These are phyloP conservation scores for Thielaviopsis cerberus DNA, from an alignment of 2,329 filamentous ascomycete genomes.

Conservation along the genomic window DNA sequence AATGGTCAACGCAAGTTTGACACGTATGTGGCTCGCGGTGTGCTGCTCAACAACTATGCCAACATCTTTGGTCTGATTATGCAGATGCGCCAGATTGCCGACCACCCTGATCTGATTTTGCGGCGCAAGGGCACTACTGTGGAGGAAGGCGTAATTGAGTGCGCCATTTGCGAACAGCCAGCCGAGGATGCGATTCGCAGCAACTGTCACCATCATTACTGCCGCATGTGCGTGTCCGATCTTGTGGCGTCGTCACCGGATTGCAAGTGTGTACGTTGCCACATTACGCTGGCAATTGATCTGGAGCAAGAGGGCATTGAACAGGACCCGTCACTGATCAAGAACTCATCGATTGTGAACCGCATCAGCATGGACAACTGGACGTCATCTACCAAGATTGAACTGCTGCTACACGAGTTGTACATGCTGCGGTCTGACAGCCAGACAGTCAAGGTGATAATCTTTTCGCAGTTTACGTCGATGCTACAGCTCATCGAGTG, in stretches of 20 bases:
- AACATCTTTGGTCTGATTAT: conserved; percentile 98
- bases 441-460: conserved; percentile 86
- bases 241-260: conserved; percentile 59
- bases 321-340: conserved; percentile 64
- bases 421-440: conserved; percentile 85
- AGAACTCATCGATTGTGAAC: conserved; percentile 89
- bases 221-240: conserved; percentile 23
- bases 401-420: conserved; percentile 84
- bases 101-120: conserved; percentile 84
- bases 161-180: conserved; percentile 88
- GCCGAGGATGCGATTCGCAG: conserved; percentile 89
- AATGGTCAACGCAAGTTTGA: conserved; percentile 79
- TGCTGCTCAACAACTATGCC: conserved; percentile 91
- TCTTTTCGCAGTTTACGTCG: conserved; percentile 91
- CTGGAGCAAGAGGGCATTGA: conserved; percentile 90
- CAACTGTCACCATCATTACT: conserved; percentile 67
- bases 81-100: conserved; percentile 96
- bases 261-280: conserved; percentile 74
- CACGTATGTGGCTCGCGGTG: conserved; percentile 84
- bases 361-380: conserved; percentile 98
- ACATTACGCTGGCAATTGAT: conserved; percentile 77
- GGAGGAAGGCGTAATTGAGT: conserved; percentile 78
- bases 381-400: conserved; percentile 96
- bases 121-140: conserved; percentile 63
- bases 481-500: conserved; percentile 96